phyloP scores from a whole-genome alignment of 306 rosid genomes.

The Cucurbita moschata region DNA sequence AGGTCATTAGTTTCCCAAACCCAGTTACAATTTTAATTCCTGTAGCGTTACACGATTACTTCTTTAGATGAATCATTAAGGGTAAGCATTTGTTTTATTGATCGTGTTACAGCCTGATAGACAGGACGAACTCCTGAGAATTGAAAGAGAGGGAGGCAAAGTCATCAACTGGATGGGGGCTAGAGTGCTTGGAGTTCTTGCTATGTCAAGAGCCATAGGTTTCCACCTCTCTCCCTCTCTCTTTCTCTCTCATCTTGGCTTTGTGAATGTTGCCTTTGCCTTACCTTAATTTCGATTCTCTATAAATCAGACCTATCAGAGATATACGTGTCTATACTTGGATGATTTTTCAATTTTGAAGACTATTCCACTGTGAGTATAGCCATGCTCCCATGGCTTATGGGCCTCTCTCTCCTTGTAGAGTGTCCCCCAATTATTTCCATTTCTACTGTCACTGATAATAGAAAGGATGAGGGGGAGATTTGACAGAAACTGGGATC shows the following conservation, averaged over 20 bases:
- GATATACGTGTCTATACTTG: not conserved
- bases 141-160: constrained; percentile 58
- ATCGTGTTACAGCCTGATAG: constrained; percentile 72
- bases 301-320: not conserved
- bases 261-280: not conserved
- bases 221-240: constrained; percentile 24
- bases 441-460: not conserved
- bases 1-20: constrained; percentile 27
- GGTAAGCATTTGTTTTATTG: not conserved
- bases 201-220: constrained; percentile 97
- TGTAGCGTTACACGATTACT: not conserved
- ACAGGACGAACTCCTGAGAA: constrained; percentile 63
- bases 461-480: not conserved
- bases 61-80: not conserved
- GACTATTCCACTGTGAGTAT: not conserved
- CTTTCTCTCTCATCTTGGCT: not conserved
- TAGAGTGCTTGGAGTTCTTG: constrained; percentile 55
- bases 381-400: not conserved
- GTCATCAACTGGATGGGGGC: constrained; percentile 98
- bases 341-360: not conserved
- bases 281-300: not conserved
- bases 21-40: not conserved
- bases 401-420: not conserved
- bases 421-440: not conserved
- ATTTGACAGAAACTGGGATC: not conserved